Conservation (phyloP, 805 yeast genomes). For the Candida boleticola region DNA sequence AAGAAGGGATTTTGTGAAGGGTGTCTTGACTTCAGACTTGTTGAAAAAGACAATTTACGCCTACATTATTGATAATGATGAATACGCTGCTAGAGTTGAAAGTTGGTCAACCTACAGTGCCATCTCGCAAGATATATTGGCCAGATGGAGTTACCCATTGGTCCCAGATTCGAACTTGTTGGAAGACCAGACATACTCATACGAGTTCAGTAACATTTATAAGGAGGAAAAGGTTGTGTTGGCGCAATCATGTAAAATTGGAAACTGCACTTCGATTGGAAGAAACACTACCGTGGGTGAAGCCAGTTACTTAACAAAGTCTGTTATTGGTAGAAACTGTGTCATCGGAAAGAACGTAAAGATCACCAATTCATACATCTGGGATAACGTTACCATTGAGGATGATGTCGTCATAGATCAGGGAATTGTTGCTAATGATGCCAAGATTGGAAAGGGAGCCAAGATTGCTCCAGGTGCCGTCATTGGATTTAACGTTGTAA, state of each 20-base stretch:
- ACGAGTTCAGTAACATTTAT: slow-evolving; percentile 83
- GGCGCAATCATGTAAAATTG: slow-evolving; percentile 89
- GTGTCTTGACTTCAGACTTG: slow-evolving; percentile 86
- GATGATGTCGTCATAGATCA: slow-evolving; percentile 59
- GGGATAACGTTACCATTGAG: slow-evolving; percentile 78
- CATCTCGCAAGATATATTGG: slow-evolving; percentile 82
- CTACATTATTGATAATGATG: slow-evolving; percentile 69
- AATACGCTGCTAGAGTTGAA: slow-evolving; percentile 92
- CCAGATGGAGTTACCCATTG: slow-evolving; percentile 91
- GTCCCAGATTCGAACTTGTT: slow-evolving; percentile 82
- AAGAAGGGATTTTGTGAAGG: slow-evolving; percentile 84
- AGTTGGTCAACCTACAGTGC: slow-evolving; percentile 93
- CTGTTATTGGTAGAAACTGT: slow-evolving; percentile 86
- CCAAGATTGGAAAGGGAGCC: slow-evolving; percentile 52
- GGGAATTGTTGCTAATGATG: slow-evolving; percentile 69
- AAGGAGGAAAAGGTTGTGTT: slow-evolving; percentile 85
- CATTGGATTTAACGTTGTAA: slow-evolving; percentile 69
- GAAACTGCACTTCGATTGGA: slow-evolving; percentile 81
- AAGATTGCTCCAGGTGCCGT: slow-evolving; percentile 68
- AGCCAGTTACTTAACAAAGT: slow-evolving; percentile 59
- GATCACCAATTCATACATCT: slow-evolving; percentile 74
- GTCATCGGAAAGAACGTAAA: slow-evolving; percentile 74
- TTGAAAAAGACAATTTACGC: slow-evolving; percentile 89
- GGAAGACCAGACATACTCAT: slow-evolving; percentile 69
- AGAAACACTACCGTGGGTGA: slow-evolving; percentile 74